Base-by-base conservation (phyloP, 2,329 filamentous ascomycete species). In the Bipolaris zeicola region DNA sequence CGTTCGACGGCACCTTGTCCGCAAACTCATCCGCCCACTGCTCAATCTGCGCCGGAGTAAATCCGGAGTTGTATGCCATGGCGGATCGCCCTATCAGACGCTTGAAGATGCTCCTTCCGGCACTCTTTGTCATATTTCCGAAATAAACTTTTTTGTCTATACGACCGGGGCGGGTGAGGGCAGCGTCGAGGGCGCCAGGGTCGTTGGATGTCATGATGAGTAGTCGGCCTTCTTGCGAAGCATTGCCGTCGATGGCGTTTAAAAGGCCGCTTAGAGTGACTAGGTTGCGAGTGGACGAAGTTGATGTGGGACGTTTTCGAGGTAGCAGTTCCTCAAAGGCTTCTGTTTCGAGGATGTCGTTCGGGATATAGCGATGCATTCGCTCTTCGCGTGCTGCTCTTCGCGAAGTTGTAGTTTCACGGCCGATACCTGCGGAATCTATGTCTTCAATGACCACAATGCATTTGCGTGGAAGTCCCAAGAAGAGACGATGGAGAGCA, bases 151-250 rank as follows among this genome's bases (percentile, higher is more conserved):
- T 97, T 71, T 67, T 85, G 66, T 91, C 88, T 6, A 92, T 85
- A 2, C 89, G 82, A 1, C 90, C 89, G 0, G 90, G 89, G 0
- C 90, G 83, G 41, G 91, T 87, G 4, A 95, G 82, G 0, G 89
- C 90, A 36, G 87, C 82, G 68, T 93, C 90, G 0, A 94, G 83
- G 8, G 84, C 80, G 62, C 93, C 87, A 2, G 89, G 88, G 55
- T 87, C 84, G 75, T 94, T 94, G 24, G 89, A 92, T 0, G 90
- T 93, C 87, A 93, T 91, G 76, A 94, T 87, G 20, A 94, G 82
- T 13, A 94, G 84, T 39, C 90, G 85, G 34, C 90, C 90, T 76
- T 93, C 90, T 67, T 91, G 89, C 5, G 87, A 89, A 3, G 88
- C 89, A 3, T 92, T 89, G 47, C 91, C 89, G 67, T 96, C 91